A percentile compares a stretch with the other conserved stretches of the same genome.
Conservation (phyloP, 2,329 filamentous ascomycete species). For the Trichoderma atroviride region DNA sequence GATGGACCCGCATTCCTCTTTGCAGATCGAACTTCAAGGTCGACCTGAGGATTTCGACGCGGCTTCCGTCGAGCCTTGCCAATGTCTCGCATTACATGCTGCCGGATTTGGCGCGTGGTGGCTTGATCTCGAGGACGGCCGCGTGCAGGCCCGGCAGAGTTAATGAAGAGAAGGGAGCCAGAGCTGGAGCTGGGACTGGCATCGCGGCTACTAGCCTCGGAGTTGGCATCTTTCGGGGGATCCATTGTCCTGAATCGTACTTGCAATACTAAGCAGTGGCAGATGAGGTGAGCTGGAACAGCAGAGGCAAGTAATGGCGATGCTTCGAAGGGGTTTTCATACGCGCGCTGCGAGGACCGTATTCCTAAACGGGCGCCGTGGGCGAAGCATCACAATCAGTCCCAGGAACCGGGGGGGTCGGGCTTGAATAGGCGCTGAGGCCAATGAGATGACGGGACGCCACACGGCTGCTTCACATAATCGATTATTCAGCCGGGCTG, state of each 20-base stretch:
- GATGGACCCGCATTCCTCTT: neutral
- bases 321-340: neutral
- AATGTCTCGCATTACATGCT: slow-evolving; percentile 26
- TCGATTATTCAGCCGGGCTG: neutral
- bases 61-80: slow-evolving; percentile 25
- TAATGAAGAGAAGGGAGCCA: slow-evolving; percentile 22
- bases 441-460: neutral
- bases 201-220: neutral
- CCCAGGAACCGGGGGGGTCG: neutral
- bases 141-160: slow-evolving; percentile 8
- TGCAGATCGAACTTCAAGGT: neutral
- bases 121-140: slow-evolving; percentile 5
- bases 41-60: slow-evolving; percentile 19
- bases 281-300: neutral
- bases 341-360: neutral
- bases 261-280: neutral
- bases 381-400: neutral
- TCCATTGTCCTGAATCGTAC: neutral
- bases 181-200: neutral
- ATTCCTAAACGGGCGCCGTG: slow-evolving; percentile 8
- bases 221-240: neutral
- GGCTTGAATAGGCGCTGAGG: neutral
- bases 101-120: slow-evolving; percentile 21
- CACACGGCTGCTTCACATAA: neutral
- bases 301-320: neutral